A percentile compares a stretch with the other conserved stretches of the same genome.
These are phyloP conservation scores for Echites panduratus DNA, from an alignment of 257 asterid species.

Conservation along the genomic window DNA sequence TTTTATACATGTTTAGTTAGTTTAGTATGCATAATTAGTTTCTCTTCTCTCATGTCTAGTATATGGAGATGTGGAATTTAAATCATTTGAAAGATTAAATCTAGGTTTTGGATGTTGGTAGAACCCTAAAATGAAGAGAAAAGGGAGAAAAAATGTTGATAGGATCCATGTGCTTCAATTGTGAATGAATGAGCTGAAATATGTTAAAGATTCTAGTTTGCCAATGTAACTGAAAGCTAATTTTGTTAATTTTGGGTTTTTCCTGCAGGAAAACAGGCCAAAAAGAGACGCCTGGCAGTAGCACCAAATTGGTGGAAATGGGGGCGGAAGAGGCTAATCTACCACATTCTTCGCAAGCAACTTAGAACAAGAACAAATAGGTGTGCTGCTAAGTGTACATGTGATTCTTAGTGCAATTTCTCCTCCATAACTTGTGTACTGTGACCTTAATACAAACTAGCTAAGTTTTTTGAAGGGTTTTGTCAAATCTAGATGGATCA, in stretches of 20 bases:
- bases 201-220: background rate
- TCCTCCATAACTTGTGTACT: constrained; percentile 3
- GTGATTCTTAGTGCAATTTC: constrained; percentile 9
- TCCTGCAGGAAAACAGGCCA: constrained; percentile 46
- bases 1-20: no score
- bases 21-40: no score
- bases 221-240: background rate
- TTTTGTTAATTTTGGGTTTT: constrained; percentile 7
- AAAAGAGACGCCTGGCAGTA: constrained; percentile 34
- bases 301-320: constrained; percentile 71
- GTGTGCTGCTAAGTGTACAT: constrained; percentile 20
- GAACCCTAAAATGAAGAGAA: no score
- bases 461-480: background rate
- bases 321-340: constrained; percentile 61
- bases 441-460: background rate
- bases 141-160: background rate
- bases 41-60: no score
- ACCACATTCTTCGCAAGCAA: constrained; percentile 43
- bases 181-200: background rate
- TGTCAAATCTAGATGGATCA: background rate
- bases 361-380: constrained; percentile 23
- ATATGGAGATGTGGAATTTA: background rate
- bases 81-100: background rate
- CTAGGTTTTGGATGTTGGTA: background rate
- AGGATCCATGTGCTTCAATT: background rate